These are phyloP conservation scores for Pythium volutum DNA, from an alignment of 352 stramenopile species.

Conservation along the genomic window DNA sequence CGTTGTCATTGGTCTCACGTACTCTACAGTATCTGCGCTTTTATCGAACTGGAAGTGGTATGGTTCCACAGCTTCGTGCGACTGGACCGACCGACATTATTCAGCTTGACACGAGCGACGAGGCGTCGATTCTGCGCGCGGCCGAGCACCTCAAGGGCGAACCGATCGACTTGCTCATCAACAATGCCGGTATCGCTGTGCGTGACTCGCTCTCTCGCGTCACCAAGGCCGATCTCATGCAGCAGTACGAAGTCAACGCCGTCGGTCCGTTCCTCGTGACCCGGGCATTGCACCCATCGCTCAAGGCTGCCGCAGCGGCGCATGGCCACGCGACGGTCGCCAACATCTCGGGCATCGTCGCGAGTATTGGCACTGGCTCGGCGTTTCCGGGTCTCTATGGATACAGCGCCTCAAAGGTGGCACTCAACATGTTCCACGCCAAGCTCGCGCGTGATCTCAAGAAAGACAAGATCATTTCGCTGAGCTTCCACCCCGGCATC, in stretches of 20 bases:
- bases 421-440: slow-evolving; percentile 39
- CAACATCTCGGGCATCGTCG: slow-evolving; percentile 28
- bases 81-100: slow-evolving; percentile 22
- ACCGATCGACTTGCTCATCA: slow-evolving; percentile 38
- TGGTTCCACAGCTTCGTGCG: slow-evolving; percentile 17
- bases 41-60: too few species aligned
- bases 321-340: slow-evolving; percentile 22
- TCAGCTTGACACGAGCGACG: slow-evolving; percentile 23
- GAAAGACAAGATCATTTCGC: slow-evolving; percentile 13
- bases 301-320: slow-evolving; percentile 11
- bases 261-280: slow-evolving; percentile 35
- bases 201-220: background rate
- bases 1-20: background rate
- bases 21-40: too few species aligned
- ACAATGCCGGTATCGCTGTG: slow-evolving; percentile 33
- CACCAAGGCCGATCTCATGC: slow-evolving; percentile 22
- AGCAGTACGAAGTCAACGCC: slow-evolving; percentile 40
- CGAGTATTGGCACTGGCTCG: slow-evolving; percentile 17
- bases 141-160: slow-evolving; percentile 16
- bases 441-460: slow-evolving; percentile 28
- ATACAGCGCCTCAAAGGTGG: slow-evolving; percentile 46
- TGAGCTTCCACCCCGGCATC: slow-evolving; percentile 24
- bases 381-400: slow-evolving; percentile 29
- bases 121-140: slow-evolving; percentile 22
- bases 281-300: slow-evolving; percentile 24